Base-by-base conservation (phyloP, 2,329 filamentous ascomycete genomes). In the Colletotrichum magnum region DNA sequence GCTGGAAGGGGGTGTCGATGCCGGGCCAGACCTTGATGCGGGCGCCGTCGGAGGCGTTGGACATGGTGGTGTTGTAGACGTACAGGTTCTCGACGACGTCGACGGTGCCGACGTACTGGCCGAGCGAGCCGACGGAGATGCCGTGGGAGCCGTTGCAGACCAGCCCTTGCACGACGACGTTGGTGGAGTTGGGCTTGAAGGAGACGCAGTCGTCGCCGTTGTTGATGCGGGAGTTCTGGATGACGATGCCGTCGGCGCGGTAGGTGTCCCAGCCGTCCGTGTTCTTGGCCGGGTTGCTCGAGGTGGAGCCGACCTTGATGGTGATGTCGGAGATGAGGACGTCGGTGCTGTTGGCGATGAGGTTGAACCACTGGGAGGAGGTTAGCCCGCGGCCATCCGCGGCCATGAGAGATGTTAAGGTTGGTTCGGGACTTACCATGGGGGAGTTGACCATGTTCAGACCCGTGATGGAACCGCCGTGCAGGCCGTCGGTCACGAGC, bases 21-120 rank as follows among this genome's bases (percentile, higher is more conserved):
- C 89, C 89, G 0, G 91, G 90, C 91, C 91, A 93, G 64, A 93
- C 90, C 79, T 93, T 93, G 81, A 94, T 93, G 68, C 91, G 88
- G 0, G 91, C 91, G 36, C 89, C 90, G 72, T 92, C 88, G 61
- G 87, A 82, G 2, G 88, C 86, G 73, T 91, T 89, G 61, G 83
- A 82, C 85, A 90, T 87, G 47, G 84, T 85, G 51, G 86, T 81
- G 72, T 90, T 90, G 78, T 86, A 88, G 64, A 92, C 86, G 73
- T 90, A 88, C n/a, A 93, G 76, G 73, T 93, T 89, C 77, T 92
- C 85, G 2, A 93, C 90, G 53, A 92, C 89, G 71, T 93, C 91
- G 16, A 87, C 86, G 71, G 89, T 85, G 24, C 84, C 86, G 16
- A 81, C 73, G 75, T 93, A 93, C 77, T 93, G 91, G 24, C 91